Conservation (phyloP, 2,329 filamentous ascomycete genomes). For the Grosmannia huntii region DNA sequence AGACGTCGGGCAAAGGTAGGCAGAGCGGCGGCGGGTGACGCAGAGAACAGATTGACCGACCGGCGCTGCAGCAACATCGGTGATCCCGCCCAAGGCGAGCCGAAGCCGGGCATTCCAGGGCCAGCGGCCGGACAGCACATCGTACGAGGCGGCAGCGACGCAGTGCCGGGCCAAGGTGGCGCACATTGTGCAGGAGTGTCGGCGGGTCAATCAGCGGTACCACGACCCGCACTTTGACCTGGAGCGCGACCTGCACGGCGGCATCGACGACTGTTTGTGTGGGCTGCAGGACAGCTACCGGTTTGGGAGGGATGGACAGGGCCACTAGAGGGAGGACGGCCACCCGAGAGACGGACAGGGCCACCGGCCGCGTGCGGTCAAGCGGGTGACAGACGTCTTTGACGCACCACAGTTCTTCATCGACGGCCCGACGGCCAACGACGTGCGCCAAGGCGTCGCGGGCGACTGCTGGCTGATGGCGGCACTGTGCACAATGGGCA, state of each 20-base stretch:
- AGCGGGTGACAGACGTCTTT: constrained; percentile 63
- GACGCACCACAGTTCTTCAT: constrained; percentile 65
- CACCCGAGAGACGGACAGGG: constrained; percentile 16
- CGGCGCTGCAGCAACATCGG: constrained; percentile 41
- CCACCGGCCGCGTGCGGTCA: constrained; percentile 39
- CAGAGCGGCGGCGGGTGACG: not conserved
- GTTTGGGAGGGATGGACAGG: not conserved
- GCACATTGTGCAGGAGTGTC: constrained; percentile 52
- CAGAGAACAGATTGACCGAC: not conserved
- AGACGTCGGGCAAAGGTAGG: constrained; percentile 54
- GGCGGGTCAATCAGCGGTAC: constrained; percentile 73
- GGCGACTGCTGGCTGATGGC: constrained; percentile 85
- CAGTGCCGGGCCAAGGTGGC: constrained; percentile 54
- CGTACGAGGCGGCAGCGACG: constrained; percentile 59
- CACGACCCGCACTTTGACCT: constrained; percentile 79
- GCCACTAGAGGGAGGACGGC: not conserved
- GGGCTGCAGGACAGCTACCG: constrained; percentile 6
- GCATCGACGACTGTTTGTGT: constrained; percentile 36
- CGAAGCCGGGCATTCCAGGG: constrained; percentile 44
- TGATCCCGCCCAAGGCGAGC: constrained; percentile 57
- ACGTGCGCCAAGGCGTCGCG: constrained; percentile 65
- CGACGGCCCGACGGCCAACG: constrained; percentile 62
- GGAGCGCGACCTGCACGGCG: constrained; percentile 57
- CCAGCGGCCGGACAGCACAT: constrained; percentile 42
- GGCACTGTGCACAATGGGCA: constrained; percentile 63